These are phyloP conservation scores for Rubia yunnanensis DNA, from an alignment of 257 asterid species.

Conservation along the genomic window DNA sequence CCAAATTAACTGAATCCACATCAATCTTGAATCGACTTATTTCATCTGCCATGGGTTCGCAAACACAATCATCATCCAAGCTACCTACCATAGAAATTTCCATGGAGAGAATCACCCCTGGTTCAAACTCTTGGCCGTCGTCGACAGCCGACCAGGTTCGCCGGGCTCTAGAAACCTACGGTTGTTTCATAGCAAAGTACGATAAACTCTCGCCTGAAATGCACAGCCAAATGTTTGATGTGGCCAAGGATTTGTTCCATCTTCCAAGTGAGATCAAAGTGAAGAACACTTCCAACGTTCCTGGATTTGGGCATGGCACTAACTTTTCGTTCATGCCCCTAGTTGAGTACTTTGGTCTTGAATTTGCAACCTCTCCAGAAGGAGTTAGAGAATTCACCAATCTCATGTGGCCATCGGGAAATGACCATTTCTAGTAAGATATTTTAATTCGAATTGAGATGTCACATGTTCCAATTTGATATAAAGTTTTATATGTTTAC, in stretches of 20 bases:
- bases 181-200: slow-evolving; percentile 50
- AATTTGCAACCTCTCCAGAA: slow-evolving; percentile 43
- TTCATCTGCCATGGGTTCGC: slow-evolving; percentile 36
- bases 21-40: background rate
- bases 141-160: slow-evolving; percentile 38
- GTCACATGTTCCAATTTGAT: too few species aligned
- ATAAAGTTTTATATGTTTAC: too few species aligned
- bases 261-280: slow-evolving; percentile 46
- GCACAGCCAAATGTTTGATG: slow-evolving; percentile 41
- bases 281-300: slow-evolving; percentile 40
- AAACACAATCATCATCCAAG: slow-evolving; percentile 11
- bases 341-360: slow-evolving; percentile 57
- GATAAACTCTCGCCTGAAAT: slow-evolving; percentile 41
- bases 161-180: slow-evolving; percentile 52
- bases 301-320: slow-evolving; percentile 62
- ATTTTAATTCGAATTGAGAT: too few species aligned
- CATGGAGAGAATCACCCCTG: slow-evolving; percentile 32
- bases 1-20: background rate
- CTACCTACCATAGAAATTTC: slow-evolving; percentile 42
- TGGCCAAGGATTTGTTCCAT: slow-evolving; percentile 37
- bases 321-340: slow-evolving; percentile 58
- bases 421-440: slow-evolving; percentile 36
- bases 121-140: slow-evolving; percentile 28
- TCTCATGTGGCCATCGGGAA: slow-evolving; percentile 69
- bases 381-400: slow-evolving; percentile 50